Evolutionary conservation across 164 flowering plant genomes (phyloP).

Genomic region (Buxus sempervirens): DNA sequence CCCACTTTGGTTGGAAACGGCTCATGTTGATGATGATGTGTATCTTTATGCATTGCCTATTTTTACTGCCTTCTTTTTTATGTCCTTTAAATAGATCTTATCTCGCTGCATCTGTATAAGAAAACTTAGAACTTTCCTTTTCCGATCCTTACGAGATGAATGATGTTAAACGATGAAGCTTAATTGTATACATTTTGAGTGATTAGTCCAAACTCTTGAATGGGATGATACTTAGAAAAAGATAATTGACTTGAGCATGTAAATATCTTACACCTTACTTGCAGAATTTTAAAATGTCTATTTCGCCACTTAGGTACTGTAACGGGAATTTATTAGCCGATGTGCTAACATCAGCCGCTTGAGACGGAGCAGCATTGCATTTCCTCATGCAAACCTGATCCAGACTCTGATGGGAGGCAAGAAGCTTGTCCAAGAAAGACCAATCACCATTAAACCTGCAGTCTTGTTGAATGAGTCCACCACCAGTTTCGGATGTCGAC

Average conservation of each 20-base stretch:
- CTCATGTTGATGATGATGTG: too few relatives aligned
- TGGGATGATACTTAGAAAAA: neutral
- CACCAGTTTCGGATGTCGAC: constrained; percentile 18
- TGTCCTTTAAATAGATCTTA: too few relatives aligned
- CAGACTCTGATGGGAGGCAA: constrained; percentile 44
- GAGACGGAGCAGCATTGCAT: constrained; percentile 20
- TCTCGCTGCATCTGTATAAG: too few relatives aligned
- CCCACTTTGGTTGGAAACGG: too few relatives aligned
- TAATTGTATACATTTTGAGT: too few relatives aligned
- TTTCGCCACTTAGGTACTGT: constrained; percentile 40
- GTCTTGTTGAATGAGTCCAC: constrained; percentile 24
- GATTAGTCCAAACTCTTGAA: neutral
- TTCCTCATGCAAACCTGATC: constrained; percentile 28
- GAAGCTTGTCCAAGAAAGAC: constrained; percentile 80
- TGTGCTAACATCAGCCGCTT: constrained; percentile 16
- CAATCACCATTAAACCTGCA: constrained; percentile 43
- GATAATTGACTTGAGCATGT: neutral
- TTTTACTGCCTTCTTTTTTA: too few relatives aligned
- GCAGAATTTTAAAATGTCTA: constrained; percentile 39
- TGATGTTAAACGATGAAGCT: too few relatives aligned
- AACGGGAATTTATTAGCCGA: constrained; percentile 41
- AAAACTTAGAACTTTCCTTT: too few relatives aligned
- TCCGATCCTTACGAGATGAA: too few relatives aligned
- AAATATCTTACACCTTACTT: constrained; percentile 23
- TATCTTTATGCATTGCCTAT: too few relatives aligned